phyloP scores from a whole-genome alignment of 768 basidiomycete species.

The Phanerochaete sordida region DNA sequence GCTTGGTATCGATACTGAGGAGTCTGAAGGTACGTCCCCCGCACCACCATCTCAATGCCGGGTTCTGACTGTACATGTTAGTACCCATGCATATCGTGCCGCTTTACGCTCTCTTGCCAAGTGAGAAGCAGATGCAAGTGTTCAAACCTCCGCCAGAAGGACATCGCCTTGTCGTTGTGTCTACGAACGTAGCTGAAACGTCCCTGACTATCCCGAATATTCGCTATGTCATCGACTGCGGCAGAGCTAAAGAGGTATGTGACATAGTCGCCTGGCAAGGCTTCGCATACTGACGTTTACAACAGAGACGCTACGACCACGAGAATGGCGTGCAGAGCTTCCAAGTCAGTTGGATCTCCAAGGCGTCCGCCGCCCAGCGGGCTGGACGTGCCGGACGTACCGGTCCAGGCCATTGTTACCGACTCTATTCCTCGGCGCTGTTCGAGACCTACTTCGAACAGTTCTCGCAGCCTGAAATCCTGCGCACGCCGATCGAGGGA shows the following conservation, averaged over 20 bases:
- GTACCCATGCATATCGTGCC: slow-evolving; percentile 95
- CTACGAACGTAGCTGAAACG: slow-evolving; percentile 96
- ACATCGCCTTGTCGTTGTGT: slow-evolving; percentile 84
- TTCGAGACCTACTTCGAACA: slow-evolving; percentile 90
- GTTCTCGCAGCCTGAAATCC: slow-evolving; percentile 88
- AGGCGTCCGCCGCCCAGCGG: slow-evolving; percentile 91
- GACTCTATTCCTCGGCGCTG: slow-evolving; percentile 92
- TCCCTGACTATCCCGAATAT: slow-evolving; percentile 97
- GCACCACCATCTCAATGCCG: slow-evolving; percentile 4
- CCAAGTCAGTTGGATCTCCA: slow-evolving; percentile 90
- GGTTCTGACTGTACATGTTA: slow-evolving; percentile 26
- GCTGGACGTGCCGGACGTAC: slow-evolving; percentile 97
- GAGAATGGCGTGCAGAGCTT: slow-evolving; percentile 86
- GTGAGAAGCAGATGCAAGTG: slow-evolving; percentile 93
- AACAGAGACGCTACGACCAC: slow-evolving; percentile 79
- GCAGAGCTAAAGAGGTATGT: slow-evolving; percentile 86
- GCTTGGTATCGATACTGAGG: slow-evolving; percentile 58
- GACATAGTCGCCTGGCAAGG: not conserved
- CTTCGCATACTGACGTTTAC: not conserved
- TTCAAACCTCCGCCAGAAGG: slow-evolving; percentile 82
- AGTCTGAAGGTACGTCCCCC: slow-evolving; percentile 54
- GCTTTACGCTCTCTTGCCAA: slow-evolving; percentile 87
- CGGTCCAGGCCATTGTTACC: slow-evolving; percentile 97
- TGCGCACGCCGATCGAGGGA: slow-evolving; percentile 94
- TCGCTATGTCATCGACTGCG: slow-evolving; percentile 96